A percentile compares a stretch with the other conserved stretches of the same genome.
These are phyloP conservation scores for Thielaviopsis ethacetica DNA, from an alignment of 2,329 filamentous ascomycete species.

Conservation along the genomic window DNA sequence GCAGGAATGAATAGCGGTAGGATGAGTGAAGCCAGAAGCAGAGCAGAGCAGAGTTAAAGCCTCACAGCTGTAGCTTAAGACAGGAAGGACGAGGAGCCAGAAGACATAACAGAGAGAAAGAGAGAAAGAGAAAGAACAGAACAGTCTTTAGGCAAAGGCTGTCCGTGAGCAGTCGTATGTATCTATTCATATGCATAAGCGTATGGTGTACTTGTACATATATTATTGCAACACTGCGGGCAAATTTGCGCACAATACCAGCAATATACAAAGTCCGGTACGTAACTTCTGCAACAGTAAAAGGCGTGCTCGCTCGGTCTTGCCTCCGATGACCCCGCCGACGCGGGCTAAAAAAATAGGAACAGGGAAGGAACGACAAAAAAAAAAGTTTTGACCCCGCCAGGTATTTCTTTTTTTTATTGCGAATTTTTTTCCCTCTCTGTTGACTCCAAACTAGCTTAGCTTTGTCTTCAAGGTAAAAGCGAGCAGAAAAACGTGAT, in stretches of 20 bases:
- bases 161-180: not conserved
- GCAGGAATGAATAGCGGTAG: not conserved
- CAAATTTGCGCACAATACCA: not conserved
- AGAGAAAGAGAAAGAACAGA: too few species aligned
- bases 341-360: not conserved
- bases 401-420: not conserved
- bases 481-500: not conserved
- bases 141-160: too few species aligned
- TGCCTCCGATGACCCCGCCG: constrained; percentile 12
- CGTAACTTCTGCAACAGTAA: not conserved
- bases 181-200: not conserved
- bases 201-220: too few species aligned
- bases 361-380: not conserved
- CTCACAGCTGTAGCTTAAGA: too few species aligned
- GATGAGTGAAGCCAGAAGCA: not conserved
- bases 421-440: not conserved
- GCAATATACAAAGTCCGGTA: too few species aligned
- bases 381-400: constrained; percentile 10
- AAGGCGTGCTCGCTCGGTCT: not conserved
- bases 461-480: not conserved
- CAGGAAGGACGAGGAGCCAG: too few species aligned
- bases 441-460: not conserved
- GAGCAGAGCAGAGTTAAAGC: too few species aligned
- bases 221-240: not conserved
- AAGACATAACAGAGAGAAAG: too few species aligned